Conservation (phyloP, 306 rosid genomes). For the Luffa aegyptiaca region DNA sequence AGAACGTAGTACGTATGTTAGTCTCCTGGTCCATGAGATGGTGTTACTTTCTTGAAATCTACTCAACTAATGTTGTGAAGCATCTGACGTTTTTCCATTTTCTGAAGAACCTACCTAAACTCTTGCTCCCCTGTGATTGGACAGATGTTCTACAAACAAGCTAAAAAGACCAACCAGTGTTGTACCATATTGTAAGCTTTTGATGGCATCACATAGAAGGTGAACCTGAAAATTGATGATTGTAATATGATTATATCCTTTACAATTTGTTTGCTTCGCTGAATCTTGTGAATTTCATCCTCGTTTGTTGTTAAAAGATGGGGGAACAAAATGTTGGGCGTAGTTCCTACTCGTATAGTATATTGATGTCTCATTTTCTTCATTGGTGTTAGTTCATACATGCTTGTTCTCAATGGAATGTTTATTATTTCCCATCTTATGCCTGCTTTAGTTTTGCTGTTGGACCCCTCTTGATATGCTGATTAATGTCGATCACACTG, state of each 20-base stretch:
- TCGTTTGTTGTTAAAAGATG: conserved; percentile 25
- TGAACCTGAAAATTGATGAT: conserved; percentile 28
- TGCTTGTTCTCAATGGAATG: neutral
- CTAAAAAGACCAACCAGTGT: conserved; percentile 83
- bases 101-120: neutral
- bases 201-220: conserved; percentile 3
- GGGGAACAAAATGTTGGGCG: conserved; percentile 23
- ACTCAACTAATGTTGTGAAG: neutral
- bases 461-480: neutral
- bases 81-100: neutral
- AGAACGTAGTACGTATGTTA: neutral
- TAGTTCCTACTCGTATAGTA: conserved; percentile 19
- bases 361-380: conserved; percentile 6
- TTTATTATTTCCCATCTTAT: neutral
- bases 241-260: conserved; percentile 37
- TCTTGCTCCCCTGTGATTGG: conserved; percentile 9
- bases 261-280: conserved; percentile 44
- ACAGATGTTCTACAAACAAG: conserved; percentile 99
- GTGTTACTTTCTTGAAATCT: neutral
- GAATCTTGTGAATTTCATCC: conserved; percentile 31
- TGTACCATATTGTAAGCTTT: conserved; percentile 69
- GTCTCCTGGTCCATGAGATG: neutral
- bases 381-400: neutral
- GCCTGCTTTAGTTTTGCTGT: neutral
- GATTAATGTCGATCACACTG: neutral